Base-by-base conservation (phyloP, 108 stramenopile species). In the Discostella pseudostelligera region DNA sequence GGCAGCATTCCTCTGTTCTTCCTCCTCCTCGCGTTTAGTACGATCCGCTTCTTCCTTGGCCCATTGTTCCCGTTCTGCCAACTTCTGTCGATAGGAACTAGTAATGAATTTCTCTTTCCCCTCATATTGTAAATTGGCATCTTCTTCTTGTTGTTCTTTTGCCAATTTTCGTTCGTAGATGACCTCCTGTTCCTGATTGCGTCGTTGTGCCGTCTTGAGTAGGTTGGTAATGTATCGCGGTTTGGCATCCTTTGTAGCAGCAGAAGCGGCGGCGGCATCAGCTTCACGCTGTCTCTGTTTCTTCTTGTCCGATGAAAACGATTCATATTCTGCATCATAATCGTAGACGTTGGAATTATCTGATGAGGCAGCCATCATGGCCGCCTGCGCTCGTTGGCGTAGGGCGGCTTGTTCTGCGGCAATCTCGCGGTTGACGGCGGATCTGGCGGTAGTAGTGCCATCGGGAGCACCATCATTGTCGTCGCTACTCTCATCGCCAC, bases 91-190 rank as follows among this genome's bases (percentile, higher is more conserved):
- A 54, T 93, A 93, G 9, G 85, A 73, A 7, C 62, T 49, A 1
- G 91, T 93, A 10, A 93, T 70, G 61, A 93, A 93, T 44, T 83
- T 84, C 51, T 93, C 91, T 48, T 93, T 93, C 19, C 84, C 88
- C 16, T 59, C 73, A 65, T 58, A 93, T 12, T 86, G 79, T 16
- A 36, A 59, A 44, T 86, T 44, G 0, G 28, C 65, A 56, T 88
- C 89, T 59, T 84, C 80, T 47, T 47, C 58, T 8, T 67, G 82
- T 54, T 85, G 82, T 55, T 91, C 89, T 45, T 62, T 72, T 58
- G 77, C 84, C 40, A 88, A 53, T 65, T 81, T 82, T 10, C 83
- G 75, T 73, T 92, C 90, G 29, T 76, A 72, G 9, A 84, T 59
- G 9, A 84, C 66, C 54, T 92, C 90, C 24, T 84, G 84, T 73